Conservation (phyloP, 352 stramenopile genomes). For the Phytophthora citrophthora region DNA sequence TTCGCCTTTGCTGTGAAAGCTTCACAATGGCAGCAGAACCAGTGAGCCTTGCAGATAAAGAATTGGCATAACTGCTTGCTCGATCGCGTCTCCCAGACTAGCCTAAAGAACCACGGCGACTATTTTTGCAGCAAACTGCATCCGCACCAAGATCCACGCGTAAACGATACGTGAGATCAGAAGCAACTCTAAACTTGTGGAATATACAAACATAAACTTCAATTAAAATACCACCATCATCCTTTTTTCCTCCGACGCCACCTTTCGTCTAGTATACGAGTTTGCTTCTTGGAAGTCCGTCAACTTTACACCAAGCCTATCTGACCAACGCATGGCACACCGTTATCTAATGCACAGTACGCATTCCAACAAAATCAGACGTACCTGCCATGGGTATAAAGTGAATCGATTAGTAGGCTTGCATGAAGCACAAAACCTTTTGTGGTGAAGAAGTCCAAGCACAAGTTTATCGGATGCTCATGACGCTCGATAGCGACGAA, state of each 20-base stretch:
- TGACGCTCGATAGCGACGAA: slow-evolving; percentile 77
- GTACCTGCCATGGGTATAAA: slow-evolving; percentile 14
- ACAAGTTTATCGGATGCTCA: slow-evolving; percentile 79
- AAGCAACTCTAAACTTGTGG: slow-evolving; percentile 4
- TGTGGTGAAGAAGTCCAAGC: slow-evolving; percentile 1
- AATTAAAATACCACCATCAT: slow-evolving; percentile 41
- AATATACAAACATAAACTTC: slow-evolving; percentile 32
- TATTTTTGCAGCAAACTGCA: slow-evolving; percentile 24
- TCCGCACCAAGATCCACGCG: background rate
- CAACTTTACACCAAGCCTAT: slow-evolving; percentile 21
- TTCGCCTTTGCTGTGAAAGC: slow-evolving; percentile 1
- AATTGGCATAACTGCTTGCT: background rate
- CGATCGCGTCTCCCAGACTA: too few relatives aligned
- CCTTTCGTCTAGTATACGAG: slow-evolving; percentile 26
- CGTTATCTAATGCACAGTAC: background rate
- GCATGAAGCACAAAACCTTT: slow-evolving; percentile 12
- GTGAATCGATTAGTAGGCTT: slow-evolving; percentile 1
- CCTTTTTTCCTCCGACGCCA: slow-evolving; percentile 15
- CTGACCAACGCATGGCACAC: slow-evolving; percentile 11
- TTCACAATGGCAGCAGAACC: slow-evolving; percentile 8
- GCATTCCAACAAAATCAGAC: slow-evolving; percentile 2
- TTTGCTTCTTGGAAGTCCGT: slow-evolving; percentile 21
- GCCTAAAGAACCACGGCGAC: background rate
- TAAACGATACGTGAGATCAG: slow-evolving; percentile 11
- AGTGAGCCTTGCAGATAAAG: background rate